Conservation (phyloP, 1,139 yeast species). For the Zygosaccharomyces pseudobailii region DNA sequence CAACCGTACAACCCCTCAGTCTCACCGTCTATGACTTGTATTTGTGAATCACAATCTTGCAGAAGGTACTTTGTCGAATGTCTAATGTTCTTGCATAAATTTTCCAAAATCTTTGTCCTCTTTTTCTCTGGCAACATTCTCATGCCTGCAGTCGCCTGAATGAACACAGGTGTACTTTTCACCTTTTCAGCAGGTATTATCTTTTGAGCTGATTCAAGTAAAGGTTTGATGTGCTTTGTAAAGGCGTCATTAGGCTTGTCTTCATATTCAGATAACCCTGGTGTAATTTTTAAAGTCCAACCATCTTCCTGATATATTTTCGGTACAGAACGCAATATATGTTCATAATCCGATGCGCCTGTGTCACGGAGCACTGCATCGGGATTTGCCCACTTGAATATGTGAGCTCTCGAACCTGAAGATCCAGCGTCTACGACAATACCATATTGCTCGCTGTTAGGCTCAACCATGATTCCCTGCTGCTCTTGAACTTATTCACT, state of each 20-base stretch:
- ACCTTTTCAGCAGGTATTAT: slow-evolving; percentile 54
- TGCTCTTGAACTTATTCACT: background rate
- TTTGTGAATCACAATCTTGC: slow-evolving; percentile 52
- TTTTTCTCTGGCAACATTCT: slow-evolving; percentile 50
- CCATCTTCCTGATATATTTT: slow-evolving; percentile 51
- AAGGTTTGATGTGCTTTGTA: slow-evolving; percentile 52
- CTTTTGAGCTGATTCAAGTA: slow-evolving; percentile 53
- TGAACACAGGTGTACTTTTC: slow-evolving; percentile 60
- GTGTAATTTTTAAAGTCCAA: slow-evolving; percentile 58
- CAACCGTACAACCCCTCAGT: slow-evolving; percentile 80
- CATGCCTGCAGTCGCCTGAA: slow-evolving; percentile 83
- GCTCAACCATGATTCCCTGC: background rate
- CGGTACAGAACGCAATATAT: slow-evolving; percentile 51
- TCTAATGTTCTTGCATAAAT: slow-evolving; percentile 48
- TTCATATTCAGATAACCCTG: slow-evolving; percentile 65
- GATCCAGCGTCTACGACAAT: slow-evolving; percentile 80
- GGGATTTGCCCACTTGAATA: slow-evolving; percentile 62
- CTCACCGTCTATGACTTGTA: slow-evolving; percentile 74
- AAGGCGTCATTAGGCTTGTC: slow-evolving; percentile 49
- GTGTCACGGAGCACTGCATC: slow-evolving; percentile 23
- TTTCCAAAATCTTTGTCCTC: slow-evolving; percentile 44
- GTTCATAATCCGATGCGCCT: slow-evolving; percentile 25
- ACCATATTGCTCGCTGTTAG: slow-evolving; percentile 44
- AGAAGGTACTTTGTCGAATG: slow-evolving; percentile 49
- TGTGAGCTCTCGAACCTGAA: slow-evolving; percentile 70